phyloP scores from a whole-genome alignment of 305 asterid species.

The Nicotiana rustica region DNA sequence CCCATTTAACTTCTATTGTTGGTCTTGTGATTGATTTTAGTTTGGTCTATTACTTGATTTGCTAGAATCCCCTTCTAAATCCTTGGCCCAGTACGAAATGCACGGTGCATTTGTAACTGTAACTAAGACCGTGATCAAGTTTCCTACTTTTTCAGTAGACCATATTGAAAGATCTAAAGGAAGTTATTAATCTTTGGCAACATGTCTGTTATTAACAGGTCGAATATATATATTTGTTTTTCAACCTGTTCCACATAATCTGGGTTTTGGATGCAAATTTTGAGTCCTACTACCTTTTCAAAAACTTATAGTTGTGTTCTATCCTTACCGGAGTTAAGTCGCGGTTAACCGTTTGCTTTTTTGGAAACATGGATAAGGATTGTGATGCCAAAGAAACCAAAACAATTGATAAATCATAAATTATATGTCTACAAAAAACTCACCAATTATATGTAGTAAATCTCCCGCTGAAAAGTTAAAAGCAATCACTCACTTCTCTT shows the following conservation, averaged over 20 bases:
- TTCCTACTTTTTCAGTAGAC: background rate
- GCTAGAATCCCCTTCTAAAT: background rate
- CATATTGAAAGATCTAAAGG: background rate
- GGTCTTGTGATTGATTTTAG: background rate
- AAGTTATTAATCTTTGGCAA: too few species aligned
- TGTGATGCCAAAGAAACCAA: background rate
- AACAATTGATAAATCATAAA: background rate
- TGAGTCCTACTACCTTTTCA: background rate
- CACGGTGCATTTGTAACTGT: background rate
- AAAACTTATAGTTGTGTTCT: background rate
- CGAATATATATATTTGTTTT: background rate
- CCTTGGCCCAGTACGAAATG: background rate
- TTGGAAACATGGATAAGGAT: background rate
- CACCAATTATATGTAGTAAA: background rate
- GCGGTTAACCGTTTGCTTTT: background rate
- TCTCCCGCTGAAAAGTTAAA: background rate
- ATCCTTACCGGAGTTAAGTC: background rate
- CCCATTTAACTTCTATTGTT: background rate
- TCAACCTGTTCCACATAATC: background rate
- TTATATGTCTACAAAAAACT: background rate
- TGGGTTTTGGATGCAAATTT: background rate
- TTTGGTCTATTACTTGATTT: conserved; percentile 5
- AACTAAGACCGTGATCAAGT: background rate
- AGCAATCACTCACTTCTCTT: background rate
- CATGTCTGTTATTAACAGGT: background rate